Base-by-base conservation (phyloP, 2,329 filamentous ascomycete genomes). In the Trichoderma citrinoviride region DNA sequence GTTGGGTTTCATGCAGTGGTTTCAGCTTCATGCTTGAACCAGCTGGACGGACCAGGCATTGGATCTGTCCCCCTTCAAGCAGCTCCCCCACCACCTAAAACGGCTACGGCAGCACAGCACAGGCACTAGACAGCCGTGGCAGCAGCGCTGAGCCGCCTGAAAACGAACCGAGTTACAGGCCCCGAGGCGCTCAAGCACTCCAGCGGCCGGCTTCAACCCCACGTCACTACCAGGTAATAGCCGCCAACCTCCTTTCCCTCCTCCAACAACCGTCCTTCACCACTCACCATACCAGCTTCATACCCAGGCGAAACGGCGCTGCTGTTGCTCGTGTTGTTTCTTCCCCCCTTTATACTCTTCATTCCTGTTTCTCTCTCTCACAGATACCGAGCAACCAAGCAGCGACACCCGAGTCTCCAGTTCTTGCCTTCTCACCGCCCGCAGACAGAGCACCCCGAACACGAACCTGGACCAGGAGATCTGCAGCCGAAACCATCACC, bases 161-260 rank as follows among this genome's bases (percentile, higher is more conserved):
- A 54, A 54, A 54, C 50, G n/a, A 54, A 54, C 40, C 21, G 55
- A 58, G 55, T 58, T 58, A 58, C 55, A 58, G 43, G 43, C 27
- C 54, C 19, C 8, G 27, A 17, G 29, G 17, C n/a, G 15, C 27
- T 23, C 10, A 53, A 21, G 29, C 21, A 40, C 17, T 44, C 40
- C 14, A 43, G 40, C 46, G 17, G n/a, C n/a, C 25, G 33, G 27
- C 52, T 61, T 41, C 52, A 62, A 65, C 64, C 56, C 64, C 64
- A 65, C 64, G 56, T 65, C 64, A 50, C 55, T 12, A 37, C 33
- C 27, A 12, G 33, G 33, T 37, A 2, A 37, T 55, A 50, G 55
- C 54, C 62, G 44, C 62, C 44, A 33, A 29, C 33, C 56, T 54
- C 64, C 61, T 66, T 52, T 57, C 58, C 50, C 37, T 66, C 50